Base-by-base conservation (phyloP, 2,329 filamentous ascomycete genomes). In the Zarea fungicola region DNA sequence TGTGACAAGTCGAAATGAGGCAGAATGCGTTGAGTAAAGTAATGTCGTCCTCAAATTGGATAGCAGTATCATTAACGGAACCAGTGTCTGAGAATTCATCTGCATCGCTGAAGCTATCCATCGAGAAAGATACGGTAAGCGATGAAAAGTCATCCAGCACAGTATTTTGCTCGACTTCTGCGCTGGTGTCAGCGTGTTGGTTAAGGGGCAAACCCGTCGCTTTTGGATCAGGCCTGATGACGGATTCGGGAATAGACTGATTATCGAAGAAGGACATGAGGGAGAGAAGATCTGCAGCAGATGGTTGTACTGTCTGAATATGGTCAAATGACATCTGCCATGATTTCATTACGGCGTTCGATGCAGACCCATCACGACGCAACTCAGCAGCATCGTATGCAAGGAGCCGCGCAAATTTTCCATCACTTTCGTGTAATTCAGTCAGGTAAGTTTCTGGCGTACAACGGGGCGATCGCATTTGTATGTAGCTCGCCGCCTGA, bases 221-320 rank as follows among this genome's bases (percentile, higher is more conserved):
- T 8, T 50, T 46, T 28, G n/a, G n/a, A n/a, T 49, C n/a, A 5
- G 45, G 11, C n/a, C 43, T 48, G 34, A 73, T 46, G 16, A 68
- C 48, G 13, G 31, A 53, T 23, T 64, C 60, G 0, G 67, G 65
- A 21, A 75, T 72, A 7, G 62, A 66, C 53, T 73, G 65, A 19
- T 60, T 58, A 43, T 76, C 63, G 53, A 71, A 76, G 50, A 71
- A 68, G 60, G 71, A 72, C 66, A 76, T 69, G 5, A 76, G 60
- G 1, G 69, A 70, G 0, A 77, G 53, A 9, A 75, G 55, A 14
- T 71, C 55, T 3, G 71, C 62, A 8, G 73, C 73, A 5, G 61
- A 61, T 6, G 51, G 58, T 28, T 59, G 51, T 23, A 55, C 49
- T 2, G 54, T 50, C 9, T 58, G 63, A 32, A 75, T 68, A n/a